Base-by-base conservation (phyloP, 257 asterid species). In the Solanum clarkiae region DNA sequence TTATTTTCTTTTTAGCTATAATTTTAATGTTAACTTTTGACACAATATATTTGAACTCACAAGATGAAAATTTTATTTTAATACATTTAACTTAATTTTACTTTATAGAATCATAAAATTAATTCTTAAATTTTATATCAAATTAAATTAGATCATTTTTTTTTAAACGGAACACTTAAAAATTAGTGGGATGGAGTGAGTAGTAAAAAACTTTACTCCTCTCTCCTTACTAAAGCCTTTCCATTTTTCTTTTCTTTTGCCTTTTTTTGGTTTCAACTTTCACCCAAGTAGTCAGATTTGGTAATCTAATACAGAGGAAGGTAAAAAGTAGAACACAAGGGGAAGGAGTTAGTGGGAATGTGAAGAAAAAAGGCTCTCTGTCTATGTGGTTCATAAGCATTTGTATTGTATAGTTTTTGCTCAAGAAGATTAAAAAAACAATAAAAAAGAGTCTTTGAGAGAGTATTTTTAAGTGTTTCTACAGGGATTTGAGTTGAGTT, bases 251-350 rank as follows among this genome's bases (percentile, higher is more conserved):
- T 45, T 45, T 18, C 6, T 68, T 70, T 70, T 40, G 32, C 87
- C 68, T 74, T 69, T 87, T 88, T 84, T 66, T 88, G 26, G 87
- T 85, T 88, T 68, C 80, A 82, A 91, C 91, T 85, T 88, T 68
- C 80, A 82, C 92, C 91, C 87, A 87, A 89, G 91, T 88, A 87
- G 86, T 88, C 91, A 84, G 87, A 75, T 86, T 88, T 77, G 88
- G 84, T 83, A 82, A 87, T 84, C 87, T 60, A 80, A 69, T 42
- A 59, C 24, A 71, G 55, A 60, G 68, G 72, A 77, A 77, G 49
- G 82, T 81, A 80, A 83, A 77, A 81, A 79, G 60, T 81, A 77
- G 83, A 18, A 36, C 68, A 82, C 11, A 55, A 26, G n/a, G 36
- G 20, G 17, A 16, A 10, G 79, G 54, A 53, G 80, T 3, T 18